Evolutionary conservation across 768 basidiomycete genomes (phyloP), one percentile per base, ranked within the genome.

Genomic region (Lactifluus rugatus): DNA sequence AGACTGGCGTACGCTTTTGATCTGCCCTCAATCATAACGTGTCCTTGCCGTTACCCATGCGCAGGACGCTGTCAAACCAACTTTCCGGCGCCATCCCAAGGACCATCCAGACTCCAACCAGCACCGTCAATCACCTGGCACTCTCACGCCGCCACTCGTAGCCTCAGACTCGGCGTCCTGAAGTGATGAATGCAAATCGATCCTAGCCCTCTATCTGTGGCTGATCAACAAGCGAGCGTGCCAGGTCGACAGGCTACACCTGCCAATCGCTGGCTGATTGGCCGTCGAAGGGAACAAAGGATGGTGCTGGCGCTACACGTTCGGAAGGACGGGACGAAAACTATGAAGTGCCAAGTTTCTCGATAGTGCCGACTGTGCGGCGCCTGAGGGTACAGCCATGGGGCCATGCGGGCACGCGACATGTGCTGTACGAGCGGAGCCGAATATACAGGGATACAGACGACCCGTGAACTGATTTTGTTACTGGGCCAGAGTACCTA

Each of bases 91-190:
- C 32, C 6, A 23, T 44, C 52, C 19, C 47, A 16, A 48, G 52
- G 34, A 8, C 16, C 13, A 26, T 28, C 25, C 46, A 26, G 26
- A 53, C 41, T 54, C 32, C 51, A 28, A 36, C 23, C 6, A 17
- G 31, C 41, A 36, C 25, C 11, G 28, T 54, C 53, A 54, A 45
- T 59, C 41, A 37, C n/a, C n/a, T 25, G 53, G 48, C 41, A 19
- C 26, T 59, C 58, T 45, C 42, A 54, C 41, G 48, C 53, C 53
- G 32, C 34, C 48, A 32, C 42, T 26, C n/a, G 46, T 23, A 16
- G 9, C 14, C 13, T 11, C 28, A 19, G 36, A 41, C 37, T n/a
- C 26, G 21, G 21, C 14, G 32, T 41, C 11, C 45, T 10, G 26
- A 19, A 26, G 13, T 47, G 8, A 58, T 34, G 7, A 47, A 36